Conservation (phyloP, 1,139 yeast genomes). For the Scheffersomyces cryptocercus region DNA sequence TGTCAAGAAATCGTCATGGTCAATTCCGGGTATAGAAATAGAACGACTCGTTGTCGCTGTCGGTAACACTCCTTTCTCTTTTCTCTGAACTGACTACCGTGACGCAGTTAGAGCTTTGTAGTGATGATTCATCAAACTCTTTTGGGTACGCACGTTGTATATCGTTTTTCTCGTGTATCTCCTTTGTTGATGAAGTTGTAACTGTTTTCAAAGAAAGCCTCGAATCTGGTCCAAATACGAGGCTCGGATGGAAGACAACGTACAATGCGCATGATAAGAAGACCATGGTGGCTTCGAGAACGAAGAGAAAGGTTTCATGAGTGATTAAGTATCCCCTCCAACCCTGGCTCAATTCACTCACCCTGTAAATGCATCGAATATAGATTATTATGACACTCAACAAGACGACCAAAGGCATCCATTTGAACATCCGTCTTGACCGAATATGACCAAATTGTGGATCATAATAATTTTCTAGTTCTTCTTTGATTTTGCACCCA, state of each 20-base stretch:
- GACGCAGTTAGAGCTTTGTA: too few species aligned
- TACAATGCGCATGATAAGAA: constrained; percentile 20
- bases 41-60: too few species aligned
- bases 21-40: too few species aligned
- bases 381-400: constrained; percentile 24
- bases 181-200: too few species aligned
- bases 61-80: too few species aligned
- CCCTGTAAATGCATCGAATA: constrained; percentile 33
- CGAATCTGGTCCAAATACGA: constrained; percentile 23
- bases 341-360: constrained; percentile 33
- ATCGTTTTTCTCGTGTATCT: too few species aligned
- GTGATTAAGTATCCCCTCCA: constrained; percentile 37
- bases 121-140: too few species aligned
- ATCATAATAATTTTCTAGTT: constrained; percentile 21
- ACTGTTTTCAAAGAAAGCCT: constrained; percentile 10
- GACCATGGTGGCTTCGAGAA: constrained; percentile 28
- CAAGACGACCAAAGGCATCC: constrained; percentile 24
- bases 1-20: too few species aligned
- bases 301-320: constrained; percentile 28
- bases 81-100: too few species aligned
- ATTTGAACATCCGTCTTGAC: constrained; percentile 18
- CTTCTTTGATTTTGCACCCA: constrained; percentile 15
- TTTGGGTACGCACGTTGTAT: too few species aligned
- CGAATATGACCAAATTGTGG: constrained; percentile 16
- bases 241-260: constrained; percentile 27